Conservation (phyloP, 441 rosid species). For the Euphorbia corollata region DNA sequence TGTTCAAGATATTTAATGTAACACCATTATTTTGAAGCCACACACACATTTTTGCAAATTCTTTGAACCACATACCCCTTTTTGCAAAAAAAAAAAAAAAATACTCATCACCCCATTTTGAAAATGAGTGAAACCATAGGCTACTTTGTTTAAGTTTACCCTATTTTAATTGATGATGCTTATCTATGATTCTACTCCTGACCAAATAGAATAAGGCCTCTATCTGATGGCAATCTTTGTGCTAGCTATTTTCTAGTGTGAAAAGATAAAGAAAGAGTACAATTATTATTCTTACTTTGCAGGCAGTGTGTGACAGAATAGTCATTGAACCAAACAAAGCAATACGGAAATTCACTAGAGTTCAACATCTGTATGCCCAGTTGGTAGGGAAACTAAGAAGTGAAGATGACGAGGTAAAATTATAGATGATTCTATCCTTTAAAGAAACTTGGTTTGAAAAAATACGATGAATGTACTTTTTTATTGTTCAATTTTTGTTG, state of each 20-base stretch:
- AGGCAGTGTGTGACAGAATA: slow-evolving; percentile 63
- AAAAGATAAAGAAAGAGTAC: not conserved
- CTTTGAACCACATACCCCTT: no score
- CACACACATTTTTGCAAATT: no score
- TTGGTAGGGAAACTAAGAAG: slow-evolving; percentile 55
- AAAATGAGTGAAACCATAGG: no score
- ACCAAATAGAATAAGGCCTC: not conserved
- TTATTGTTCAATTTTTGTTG: not conserved
- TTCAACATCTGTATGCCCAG: slow-evolving; percentile 76
- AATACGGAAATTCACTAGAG: slow-evolving; percentile 71
- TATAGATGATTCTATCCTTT: not conserved
- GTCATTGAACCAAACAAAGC: slow-evolving; percentile 65
- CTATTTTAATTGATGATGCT: not conserved
- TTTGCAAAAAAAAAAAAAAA: no score
- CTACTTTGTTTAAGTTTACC: no score
- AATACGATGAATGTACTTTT: not conserved
- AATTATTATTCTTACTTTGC: slow-evolving; percentile 21
- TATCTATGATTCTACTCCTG: not conserved
- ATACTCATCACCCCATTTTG: no score
- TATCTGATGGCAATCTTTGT: not conserved
- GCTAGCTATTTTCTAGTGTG: not conserved
- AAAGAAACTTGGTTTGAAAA: not conserved
- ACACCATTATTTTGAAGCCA: no score
- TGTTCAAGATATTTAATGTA: no score
- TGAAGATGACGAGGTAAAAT: slow-evolving; percentile 77